phyloP scores from a whole-genome alignment of 2,329 filamentous ascomycete species.

The Calonectria pseudoturangicola region DNA sequence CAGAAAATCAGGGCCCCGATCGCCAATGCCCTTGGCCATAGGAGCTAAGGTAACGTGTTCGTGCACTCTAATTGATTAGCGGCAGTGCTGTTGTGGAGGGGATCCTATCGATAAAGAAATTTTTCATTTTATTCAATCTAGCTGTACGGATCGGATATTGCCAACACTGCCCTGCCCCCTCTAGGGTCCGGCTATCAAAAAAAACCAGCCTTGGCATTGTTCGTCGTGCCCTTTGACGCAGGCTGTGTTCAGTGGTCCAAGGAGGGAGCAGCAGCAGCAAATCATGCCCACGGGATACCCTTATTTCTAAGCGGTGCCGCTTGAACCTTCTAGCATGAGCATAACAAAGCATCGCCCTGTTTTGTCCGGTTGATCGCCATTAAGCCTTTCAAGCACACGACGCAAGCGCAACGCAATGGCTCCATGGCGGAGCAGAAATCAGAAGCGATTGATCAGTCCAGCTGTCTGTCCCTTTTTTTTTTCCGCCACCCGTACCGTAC shows the following conservation, averaged over 20 bases:
- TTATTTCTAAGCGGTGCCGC: conserved; percentile 26
- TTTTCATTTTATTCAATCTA: conserved; percentile 17
- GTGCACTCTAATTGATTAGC: conserved; percentile 30
- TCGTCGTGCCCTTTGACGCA: background rate
- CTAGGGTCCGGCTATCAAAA: conserved; percentile 16
- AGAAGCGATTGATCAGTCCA: background rate
- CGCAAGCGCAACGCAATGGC: conserved; percentile 13
- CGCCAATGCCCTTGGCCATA: background rate
- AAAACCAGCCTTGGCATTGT: conserved; percentile 20
- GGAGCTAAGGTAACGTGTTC: conserved; percentile 26
- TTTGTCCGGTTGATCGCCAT: conserved; percentile 1
- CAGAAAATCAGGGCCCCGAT: conserved; percentile 21
- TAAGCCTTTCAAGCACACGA: conserved; percentile 2
- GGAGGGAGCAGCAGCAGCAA: conserved; percentile 21
- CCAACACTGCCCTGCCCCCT: conserved; percentile 20
- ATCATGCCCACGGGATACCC: conserved; percentile 16
- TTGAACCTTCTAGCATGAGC: conserved; percentile 23
- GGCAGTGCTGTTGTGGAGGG: background rate
- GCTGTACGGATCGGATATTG: background rate
- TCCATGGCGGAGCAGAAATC: conserved; percentile 2
- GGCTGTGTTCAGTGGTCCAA: conserved; percentile 12
- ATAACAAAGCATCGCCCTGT: conserved; percentile 23
- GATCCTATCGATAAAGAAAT: conserved; percentile 1
- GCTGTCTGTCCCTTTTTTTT: too few relatives aligned
- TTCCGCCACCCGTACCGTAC: background rate